Percentiles rank a stretch among this genome's conserved stretches.
Evolutionary conservation across 2,329 filamentous ascomycete genomes (phyloP).

Genomic region (Trichoderma semiorbis): DNA sequence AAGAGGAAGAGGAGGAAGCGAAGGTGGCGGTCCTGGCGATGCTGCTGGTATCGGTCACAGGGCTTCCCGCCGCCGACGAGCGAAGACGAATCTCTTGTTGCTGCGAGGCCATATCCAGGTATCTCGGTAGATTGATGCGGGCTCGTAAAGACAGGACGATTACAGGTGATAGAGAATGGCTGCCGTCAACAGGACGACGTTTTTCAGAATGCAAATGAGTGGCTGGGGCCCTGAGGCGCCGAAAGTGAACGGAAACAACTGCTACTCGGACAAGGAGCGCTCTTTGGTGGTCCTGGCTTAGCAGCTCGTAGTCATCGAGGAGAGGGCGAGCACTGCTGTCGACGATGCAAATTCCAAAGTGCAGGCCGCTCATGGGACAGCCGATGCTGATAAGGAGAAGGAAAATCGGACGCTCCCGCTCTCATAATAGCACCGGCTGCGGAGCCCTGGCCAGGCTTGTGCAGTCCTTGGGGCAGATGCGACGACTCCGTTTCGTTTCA

Average conservation of each 20-base stretch:
- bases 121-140: slow-evolving; percentile 27
- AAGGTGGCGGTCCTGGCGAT: slow-evolving; percentile 26
- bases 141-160: background rate
- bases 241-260: slow-evolving; percentile 38
- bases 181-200: slow-evolving; percentile 33
- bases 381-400: slow-evolving; percentile 22
- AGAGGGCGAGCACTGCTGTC: slow-evolving; percentile 45
- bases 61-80: slow-evolving; percentile 36
- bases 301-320: slow-evolving; percentile 42
- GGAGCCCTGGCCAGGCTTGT: slow-evolving; percentile 7
- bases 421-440: slow-evolving; percentile 20
- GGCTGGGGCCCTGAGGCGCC: slow-evolving; percentile 36
- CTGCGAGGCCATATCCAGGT: slow-evolving; percentile 34
- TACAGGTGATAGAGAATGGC: slow-evolving; percentile 25
- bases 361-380: slow-evolving; percentile 46
- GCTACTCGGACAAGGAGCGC: slow-evolving; percentile 43
- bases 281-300: slow-evolving; percentile 39
- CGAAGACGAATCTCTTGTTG: slow-evolving; percentile 37
- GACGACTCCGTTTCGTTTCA: slow-evolving; percentile 19
- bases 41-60: slow-evolving; percentile 26
- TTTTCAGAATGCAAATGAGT: slow-evolving; percentile 37
- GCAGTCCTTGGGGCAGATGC: slow-evolving; percentile 13
- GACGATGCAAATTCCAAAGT: slow-evolving; percentile 46
- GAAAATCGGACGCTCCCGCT: slow-evolving; percentile 20
- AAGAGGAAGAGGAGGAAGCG: slow-evolving; percentile 21